Percentiles rank a stretch among this genome's conserved stretches.
Conservation (phyloP, 1,284 basidiomycete genomes). For the Melampsora larici-populina region DNA sequence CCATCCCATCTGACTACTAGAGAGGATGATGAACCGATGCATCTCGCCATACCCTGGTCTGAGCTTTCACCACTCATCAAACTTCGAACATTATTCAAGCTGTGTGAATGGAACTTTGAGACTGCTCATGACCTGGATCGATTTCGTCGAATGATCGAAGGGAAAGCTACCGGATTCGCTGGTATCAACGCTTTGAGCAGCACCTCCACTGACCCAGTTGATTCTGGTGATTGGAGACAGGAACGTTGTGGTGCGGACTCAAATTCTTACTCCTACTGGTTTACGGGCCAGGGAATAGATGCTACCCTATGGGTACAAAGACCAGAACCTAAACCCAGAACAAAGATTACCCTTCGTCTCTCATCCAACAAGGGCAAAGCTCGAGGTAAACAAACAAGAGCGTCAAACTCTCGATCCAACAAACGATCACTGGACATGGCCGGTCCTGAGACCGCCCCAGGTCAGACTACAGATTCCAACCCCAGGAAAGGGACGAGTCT, state of each 20-base stretch:
- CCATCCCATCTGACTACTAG: slow-evolving; percentile 1
- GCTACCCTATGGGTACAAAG: slow-evolving; percentile 36
- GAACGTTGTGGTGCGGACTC: slow-evolving; percentile 34
- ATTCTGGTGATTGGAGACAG: slow-evolving; percentile 27
- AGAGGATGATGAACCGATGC: slow-evolving; percentile 2
- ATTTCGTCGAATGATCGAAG: slow-evolving; percentile 31
- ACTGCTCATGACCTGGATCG: slow-evolving; percentile 31
- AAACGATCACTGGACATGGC: slow-evolving; percentile 8
- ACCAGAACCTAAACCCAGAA: slow-evolving; percentile 24
- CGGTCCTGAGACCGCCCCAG: background rate
- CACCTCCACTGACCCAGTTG: slow-evolving; percentile 20
- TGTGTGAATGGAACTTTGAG: slow-evolving; percentile 42
- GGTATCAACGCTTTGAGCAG: background rate
- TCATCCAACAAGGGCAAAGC: background rate
- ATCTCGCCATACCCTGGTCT: slow-evolving; percentile 27
- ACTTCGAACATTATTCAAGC: slow-evolving; percentile 13
- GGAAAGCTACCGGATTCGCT: slow-evolving; percentile 6
- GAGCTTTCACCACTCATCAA: slow-evolving; percentile 18
- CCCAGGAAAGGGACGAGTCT: background rate
- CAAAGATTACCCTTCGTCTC: slow-evolving; percentile 20
- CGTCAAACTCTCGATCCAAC: background rate
- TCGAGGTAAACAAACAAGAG: slow-evolving; percentile 2
- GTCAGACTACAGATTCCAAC: background rate
- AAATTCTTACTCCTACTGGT: slow-evolving; percentile 30
- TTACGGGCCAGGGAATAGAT: slow-evolving; percentile 26